Percentiles rank a stretch among this genome's conserved stretches.
These are phyloP conservation scores for Toxoplasma gondii DNA, from an alignment of 169 alveolate species.

Conservation along the genomic window DNA sequence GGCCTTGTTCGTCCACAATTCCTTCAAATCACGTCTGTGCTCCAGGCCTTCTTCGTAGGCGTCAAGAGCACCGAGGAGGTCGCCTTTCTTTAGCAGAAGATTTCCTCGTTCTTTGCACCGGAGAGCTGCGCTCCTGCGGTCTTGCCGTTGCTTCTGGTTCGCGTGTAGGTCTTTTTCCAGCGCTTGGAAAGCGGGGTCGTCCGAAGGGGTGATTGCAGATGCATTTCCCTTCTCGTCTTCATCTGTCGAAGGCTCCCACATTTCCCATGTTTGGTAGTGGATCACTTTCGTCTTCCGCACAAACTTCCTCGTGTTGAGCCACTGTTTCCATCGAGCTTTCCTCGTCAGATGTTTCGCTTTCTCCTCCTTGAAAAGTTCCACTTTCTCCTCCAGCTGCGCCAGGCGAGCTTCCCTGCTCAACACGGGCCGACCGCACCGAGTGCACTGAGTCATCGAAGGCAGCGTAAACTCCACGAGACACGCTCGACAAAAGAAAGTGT, in stretches of 20 bases:
- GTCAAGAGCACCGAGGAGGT: conserved; percentile 83
- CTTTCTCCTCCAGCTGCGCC: conserved; percentile 64
- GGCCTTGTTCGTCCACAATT: conserved; percentile 88
- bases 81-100: conserved; percentile 79
- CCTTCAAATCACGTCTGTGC: conserved; percentile 78
- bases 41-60: conserved; percentile 86
- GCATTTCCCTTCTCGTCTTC: conserved; percentile 81
- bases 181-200: conserved; percentile 89
- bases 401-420: background rate
- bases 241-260: conserved; percentile 82
- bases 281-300: conserved; percentile 81
- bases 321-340: conserved; percentile 84
- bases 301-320: conserved; percentile 87
- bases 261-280: conserved; percentile 88
- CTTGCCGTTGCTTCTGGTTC: conserved; percentile 77
- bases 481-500: conserved; percentile 30
- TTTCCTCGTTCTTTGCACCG: conserved; percentile 85
- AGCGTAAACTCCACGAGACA: conserved; percentile 16
- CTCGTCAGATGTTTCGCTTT: conserved; percentile 78
- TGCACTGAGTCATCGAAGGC: background rate
- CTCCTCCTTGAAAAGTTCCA: conserved; percentile 79
- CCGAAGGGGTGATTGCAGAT: conserved; percentile 83
- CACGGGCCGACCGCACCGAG: conserved; percentile 18
- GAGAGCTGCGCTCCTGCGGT: conserved; percentile 80
- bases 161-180: conserved; percentile 86